phyloP scores from a whole-genome alignment of 1,139 yeast species.

The Neolecta irregularis region DNA sequence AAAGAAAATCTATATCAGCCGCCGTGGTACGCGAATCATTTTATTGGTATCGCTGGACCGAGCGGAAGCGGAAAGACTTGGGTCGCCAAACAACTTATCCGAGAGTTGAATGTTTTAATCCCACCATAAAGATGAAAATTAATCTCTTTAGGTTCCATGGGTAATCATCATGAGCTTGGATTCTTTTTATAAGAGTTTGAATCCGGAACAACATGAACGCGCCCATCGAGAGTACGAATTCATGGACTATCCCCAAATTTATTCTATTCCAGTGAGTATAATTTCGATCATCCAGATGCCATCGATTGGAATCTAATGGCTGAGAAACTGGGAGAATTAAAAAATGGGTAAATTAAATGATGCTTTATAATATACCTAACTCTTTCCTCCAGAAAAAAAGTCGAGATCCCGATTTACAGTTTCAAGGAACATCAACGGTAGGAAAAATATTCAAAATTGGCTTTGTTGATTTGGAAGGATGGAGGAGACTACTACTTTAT shows the following conservation, averaged over 20 bases:
- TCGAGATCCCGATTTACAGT: conserved; percentile 75
- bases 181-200: conserved; percentile 70
- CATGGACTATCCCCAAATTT: not conserved
- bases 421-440: conserved; percentile 44
- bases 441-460: too few relatives aligned
- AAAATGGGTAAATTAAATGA: not conserved
- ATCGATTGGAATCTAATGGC: conserved; percentile 58
- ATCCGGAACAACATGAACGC: conserved; percentile 38
- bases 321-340: too few relatives aligned
- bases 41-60: conserved; percentile 95
- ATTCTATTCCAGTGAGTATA: conserved; percentile 43
- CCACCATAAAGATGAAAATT: too few relatives aligned
- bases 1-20: too few relatives aligned
- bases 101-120: conserved; percentile 47
- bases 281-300: conserved; percentile 75
- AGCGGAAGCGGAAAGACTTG: conserved; percentile 94
- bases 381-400: conserved; percentile 26
- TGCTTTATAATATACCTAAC: not conserved
- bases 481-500: conserved; percentile 53
- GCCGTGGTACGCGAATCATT: conserved; percentile 92
- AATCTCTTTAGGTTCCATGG: too few relatives aligned
- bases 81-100: conserved; percentile 68
- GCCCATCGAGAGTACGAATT: conserved; percentile 37
- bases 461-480: too few relatives aligned
- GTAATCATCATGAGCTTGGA: conserved; percentile 83